Conservation (phyloP, 352 stramenopile species). For the Pythium vanterpoolii region DNA sequence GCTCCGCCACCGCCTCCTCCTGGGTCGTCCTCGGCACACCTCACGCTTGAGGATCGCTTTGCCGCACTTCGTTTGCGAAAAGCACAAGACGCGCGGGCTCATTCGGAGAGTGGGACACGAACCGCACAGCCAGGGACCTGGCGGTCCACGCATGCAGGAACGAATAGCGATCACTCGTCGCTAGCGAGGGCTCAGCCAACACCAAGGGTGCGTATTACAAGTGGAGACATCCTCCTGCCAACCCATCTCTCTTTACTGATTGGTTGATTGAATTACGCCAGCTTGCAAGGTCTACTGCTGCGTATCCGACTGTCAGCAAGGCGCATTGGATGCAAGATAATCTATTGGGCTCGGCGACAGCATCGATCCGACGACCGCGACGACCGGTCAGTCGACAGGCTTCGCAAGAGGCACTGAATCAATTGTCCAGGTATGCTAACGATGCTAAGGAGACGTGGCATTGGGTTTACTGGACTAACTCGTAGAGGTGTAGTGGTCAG, state of each 20-base stretch:
- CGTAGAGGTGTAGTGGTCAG: slow-evolving; percentile 35
- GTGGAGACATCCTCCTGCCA: background rate
- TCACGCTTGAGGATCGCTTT: slow-evolving; percentile 50
- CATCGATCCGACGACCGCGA: slow-evolving; percentile 13
- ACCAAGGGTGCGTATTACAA: background rate
- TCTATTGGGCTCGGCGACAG: slow-evolving; percentile 2
- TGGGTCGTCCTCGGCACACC: slow-evolving; percentile 18
- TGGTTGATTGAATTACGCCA: background rate
- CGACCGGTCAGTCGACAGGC: slow-evolving; percentile 38
- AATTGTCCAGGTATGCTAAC: slow-evolving; percentile 49
- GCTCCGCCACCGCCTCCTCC: slow-evolving; percentile 5
- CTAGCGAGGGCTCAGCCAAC: background rate
- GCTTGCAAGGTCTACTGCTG: slow-evolving; percentile 6
- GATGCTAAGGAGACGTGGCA: background rate
- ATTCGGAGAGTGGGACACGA: background rate
- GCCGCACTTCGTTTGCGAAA: slow-evolving; percentile 44
- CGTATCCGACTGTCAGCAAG: slow-evolving; percentile 60
- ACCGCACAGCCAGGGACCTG: background rate
- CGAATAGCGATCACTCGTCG: background rate
- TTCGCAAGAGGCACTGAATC: slow-evolving; percentile 54
- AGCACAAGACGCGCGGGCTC: slow-evolving; percentile 9
- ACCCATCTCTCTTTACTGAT: background rate
- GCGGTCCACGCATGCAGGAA: slow-evolving; percentile 3
- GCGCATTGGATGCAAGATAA: slow-evolving; percentile 52
- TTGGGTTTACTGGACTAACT: background rate